phyloP scores from a whole-genome alignment of 2,329 filamentous ascomycete genomes.

The Fusarium chlamydosporum region DNA sequence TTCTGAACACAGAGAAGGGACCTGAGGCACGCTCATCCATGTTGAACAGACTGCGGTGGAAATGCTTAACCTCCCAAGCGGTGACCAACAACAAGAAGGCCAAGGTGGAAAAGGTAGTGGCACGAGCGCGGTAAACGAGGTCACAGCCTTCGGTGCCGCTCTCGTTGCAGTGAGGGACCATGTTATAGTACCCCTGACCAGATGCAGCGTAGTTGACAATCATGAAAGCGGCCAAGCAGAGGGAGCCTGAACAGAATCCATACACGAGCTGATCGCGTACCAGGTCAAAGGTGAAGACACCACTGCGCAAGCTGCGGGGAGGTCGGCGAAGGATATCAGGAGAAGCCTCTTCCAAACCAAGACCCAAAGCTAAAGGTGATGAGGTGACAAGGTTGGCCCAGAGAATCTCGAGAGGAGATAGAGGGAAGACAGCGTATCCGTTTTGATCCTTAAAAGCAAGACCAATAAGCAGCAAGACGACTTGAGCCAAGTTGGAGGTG shows the following conservation, averaged over 20 bases:
- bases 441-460: conserved; percentile 75
- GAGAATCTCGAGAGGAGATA: conserved; percentile 80
- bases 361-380: conserved; percentile 77
- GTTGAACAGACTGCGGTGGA: conserved; percentile 76
- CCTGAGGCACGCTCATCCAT: conserved; percentile 70
- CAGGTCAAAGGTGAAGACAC: conserved; percentile 75
- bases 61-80: conserved; percentile 81
- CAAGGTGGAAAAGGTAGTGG: conserved; percentile 77
- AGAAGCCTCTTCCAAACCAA: conserved; percentile 78
- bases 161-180: conserved; percentile 72
- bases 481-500: conserved; percentile 79
- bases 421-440: conserved; percentile 74
- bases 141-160: conserved; percentile 64
- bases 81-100: conserved; percentile 78
- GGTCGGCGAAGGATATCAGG: conserved; percentile 77
- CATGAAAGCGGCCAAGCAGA: conserved; percentile 73
- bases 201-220: conserved; percentile 67
- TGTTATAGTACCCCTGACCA: conserved; percentile 62
- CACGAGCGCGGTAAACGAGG: conserved; percentile 74
- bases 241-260: conserved; percentile 72
- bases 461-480: conserved; percentile 76
- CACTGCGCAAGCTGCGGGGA: conserved; percentile 71
- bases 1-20: conserved; percentile 66
- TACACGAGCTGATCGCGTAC: conserved; percentile 77
- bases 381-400: conserved; percentile 84